These are phyloP conservation scores for Mucor saturninus DNA, from an alignment of 371 early-diverging fungal species.

Conservation along the genomic window DNA sequence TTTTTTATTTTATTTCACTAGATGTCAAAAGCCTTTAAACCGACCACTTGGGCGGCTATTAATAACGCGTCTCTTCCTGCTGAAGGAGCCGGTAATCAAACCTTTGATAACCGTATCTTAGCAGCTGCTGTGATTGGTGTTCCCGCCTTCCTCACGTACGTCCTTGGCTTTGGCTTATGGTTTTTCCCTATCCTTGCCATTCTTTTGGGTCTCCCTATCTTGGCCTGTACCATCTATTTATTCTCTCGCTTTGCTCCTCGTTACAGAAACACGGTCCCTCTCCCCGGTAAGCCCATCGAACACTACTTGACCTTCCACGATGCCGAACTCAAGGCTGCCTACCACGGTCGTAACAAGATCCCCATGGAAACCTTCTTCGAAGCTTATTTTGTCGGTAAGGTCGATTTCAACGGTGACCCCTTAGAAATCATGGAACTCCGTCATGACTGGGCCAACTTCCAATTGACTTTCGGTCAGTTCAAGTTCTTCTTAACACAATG, in stretches of 20 bases:
- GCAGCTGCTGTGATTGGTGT: conserved; percentile 57
- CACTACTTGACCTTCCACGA: conserved; percentile 89
- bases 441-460: conserved; percentile 94
- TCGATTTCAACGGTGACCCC: conserved; percentile 89
- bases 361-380: conserved; percentile 97
- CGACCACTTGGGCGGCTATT: conserved; percentile 62
- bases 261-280: conserved; percentile 70
- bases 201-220: conserved; percentile 67
- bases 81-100: conserved; percentile 81
- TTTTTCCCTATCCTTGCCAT: conserved; percentile 65
- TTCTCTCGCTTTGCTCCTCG: conserved; percentile 72
- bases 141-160: conserved; percentile 65
- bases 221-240: conserved; percentile 69
- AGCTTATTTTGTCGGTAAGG: conserved; percentile 93
- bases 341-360: conserved; percentile 84
- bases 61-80: conserved; percentile 69
- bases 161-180: conserved; percentile 62
- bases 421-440: conserved; percentile 89
- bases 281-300: conserved; percentile 83
- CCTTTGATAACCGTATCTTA: conserved; percentile 70
- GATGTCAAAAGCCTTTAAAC: conserved; percentile 48
- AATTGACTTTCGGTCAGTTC: conserved; percentile 81
- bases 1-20: neutral
- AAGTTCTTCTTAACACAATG: conserved; percentile 93
- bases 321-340: conserved; percentile 70